Base-by-base conservation (phyloP, 345 rosid genomes). In the Angophora floribunda region DNA sequence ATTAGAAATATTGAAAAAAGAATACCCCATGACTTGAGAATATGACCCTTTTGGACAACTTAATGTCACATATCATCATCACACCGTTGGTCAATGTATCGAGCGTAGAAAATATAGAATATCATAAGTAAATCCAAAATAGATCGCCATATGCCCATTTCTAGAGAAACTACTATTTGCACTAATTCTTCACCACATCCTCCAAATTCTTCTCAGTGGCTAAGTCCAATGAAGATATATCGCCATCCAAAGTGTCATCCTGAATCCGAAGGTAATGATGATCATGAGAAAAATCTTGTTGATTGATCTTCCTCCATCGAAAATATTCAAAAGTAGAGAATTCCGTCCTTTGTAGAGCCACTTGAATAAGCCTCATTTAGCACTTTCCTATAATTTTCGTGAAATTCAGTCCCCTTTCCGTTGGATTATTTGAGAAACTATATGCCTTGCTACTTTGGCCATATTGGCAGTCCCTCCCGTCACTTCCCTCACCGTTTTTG, bases 21-120 rank as follows among this genome's bases (percentile, higher is more conserved):
- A 4, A 30, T 14, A 30, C 11, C 11, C 30, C 78, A 28, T 13
- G 32, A 6, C 78, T 30, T 1, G 3, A 65, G 22, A 30, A 65
- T n/a, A 14, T 61, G 8, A 28, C 67, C 12, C 7, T 0, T 12
- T 12, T 6, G 12, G 3, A 0, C 4, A 1, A 12, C 67, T 10
- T 12, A 61, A 28, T 3, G 7, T 1, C 36, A 13, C 12, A 61
- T 1, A 7, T 13, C 70, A 61, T 7, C 6, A 13, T 61, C 16
- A 61, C 16, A 12, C 28, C 14, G 1, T 61, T 28, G 17, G 70
- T 61, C 32, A 61, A 28, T 61, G 4, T 61, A 28, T 61, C 32
- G n/a, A 5, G 32, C n/a, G n/a, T n/a, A n/a, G n/a, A n/a, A n/a
- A n/a, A n/a, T n/a, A n/a, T n/a, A n/a, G n/a, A n/a, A n/a, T n/a